Evolutionary conservation across 257 asterid species (phyloP).

Genomic region (Solanum sitiens): DNA sequence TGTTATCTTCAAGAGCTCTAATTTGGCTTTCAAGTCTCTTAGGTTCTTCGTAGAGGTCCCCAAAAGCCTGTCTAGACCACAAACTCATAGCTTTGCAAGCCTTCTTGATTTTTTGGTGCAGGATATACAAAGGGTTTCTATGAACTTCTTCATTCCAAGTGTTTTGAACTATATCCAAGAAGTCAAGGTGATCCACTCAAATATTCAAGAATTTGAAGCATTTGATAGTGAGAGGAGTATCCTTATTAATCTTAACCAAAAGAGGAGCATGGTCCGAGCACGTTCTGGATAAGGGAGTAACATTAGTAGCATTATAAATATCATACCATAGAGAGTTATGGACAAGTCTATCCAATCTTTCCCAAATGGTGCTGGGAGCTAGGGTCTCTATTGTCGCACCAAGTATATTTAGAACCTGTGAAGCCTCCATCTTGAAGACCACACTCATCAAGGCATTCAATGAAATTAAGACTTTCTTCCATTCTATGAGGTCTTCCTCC

Average conservation of each 20-base stretch:
- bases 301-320: too few species aligned
- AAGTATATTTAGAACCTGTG: background rate
- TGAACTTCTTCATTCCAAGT: background rate
- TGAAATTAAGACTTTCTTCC: too few species aligned
- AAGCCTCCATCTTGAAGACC: background rate
- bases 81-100: background rate
- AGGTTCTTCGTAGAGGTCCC: background rate
- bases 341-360: background rate
- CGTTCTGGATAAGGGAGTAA: too few species aligned
- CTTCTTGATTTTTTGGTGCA: background rate
- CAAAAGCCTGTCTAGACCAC: background rate
- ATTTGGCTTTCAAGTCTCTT: background rate
- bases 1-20: background rate
- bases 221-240: background rate
- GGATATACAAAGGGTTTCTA: background rate
- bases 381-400: background rate
- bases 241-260: background rate
- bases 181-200: background rate
- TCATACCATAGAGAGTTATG: background rate
- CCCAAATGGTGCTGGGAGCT: background rate
- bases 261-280: too few species aligned
- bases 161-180: background rate
- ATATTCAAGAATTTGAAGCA: background rate
- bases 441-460: too few species aligned
- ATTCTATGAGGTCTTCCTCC: too few species aligned